phyloP scores from a whole-genome alignment of 371 early-diverging fungal species.

The Lichtheimia ornata region DNA sequence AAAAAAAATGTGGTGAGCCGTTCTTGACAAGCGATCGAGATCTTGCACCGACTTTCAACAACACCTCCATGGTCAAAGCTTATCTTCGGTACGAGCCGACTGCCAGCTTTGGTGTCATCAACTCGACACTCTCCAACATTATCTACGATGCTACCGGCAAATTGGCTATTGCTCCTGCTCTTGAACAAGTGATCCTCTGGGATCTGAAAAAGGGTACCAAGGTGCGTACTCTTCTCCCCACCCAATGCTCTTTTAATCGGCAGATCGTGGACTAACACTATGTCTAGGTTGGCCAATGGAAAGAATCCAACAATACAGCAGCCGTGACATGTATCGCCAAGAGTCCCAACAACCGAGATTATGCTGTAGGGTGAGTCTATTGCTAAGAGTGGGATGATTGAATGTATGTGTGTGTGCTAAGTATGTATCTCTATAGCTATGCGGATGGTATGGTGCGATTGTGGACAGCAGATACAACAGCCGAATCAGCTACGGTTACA shows the following conservation, averaged over 20 bases:
- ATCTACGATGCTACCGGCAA: slow-evolving; percentile 72
- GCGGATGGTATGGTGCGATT: slow-evolving; percentile 84
- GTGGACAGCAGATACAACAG: slow-evolving; percentile 58
- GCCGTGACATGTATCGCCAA: slow-evolving; percentile 78
- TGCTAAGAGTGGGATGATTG: too few relatives aligned
- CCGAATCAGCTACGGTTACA: slow-evolving; percentile 57
- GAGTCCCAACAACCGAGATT: slow-evolving; percentile 64
- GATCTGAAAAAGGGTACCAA: slow-evolving; percentile 83
- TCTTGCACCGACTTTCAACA: neutral
- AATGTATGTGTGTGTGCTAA: neutral
- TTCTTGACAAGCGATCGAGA: neutral
- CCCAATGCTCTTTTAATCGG: neutral
- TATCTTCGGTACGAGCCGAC: slow-evolving; percentile 86
- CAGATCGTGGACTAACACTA: neutral
- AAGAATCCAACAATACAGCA: slow-evolving; percentile 75
- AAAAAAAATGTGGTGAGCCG: neutral
- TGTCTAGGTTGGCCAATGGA: slow-evolving; percentile 66
- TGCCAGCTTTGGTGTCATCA: slow-evolving; percentile 84
- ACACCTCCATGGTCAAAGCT: slow-evolving; percentile 62
- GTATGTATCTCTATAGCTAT: slow-evolving; percentile 43
- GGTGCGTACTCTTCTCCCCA: slow-evolving; percentile 49
- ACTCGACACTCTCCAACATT: slow-evolving; percentile 68
- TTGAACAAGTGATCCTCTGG: slow-evolving; percentile 87
- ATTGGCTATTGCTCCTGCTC: slow-evolving; percentile 74
- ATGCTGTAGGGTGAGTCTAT: slow-evolving; percentile 77